Evolutionary conservation across 1,139 yeast genomes (phyloP), one percentile per base, ranked within the genome.

Genomic region (Pneumocystis wakefieldiae): DNA sequence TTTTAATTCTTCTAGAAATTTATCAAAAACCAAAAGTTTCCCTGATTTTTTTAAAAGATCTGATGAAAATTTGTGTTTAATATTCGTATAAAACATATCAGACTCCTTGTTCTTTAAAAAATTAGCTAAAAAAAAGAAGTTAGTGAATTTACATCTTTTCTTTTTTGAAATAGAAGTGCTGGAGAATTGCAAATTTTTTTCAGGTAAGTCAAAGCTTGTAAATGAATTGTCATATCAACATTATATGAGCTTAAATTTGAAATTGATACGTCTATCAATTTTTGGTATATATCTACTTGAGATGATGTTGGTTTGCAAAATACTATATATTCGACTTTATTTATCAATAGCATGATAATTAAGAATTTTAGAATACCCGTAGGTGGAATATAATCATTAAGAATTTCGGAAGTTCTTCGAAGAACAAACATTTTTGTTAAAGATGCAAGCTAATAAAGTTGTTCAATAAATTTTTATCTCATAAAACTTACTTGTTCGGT

Each of bases 171-270:
- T 1, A 87, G 70, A 59, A 90, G 75, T 0, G 84, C 76, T 0
- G 96, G 95, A 0, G 95, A 85, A 69, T 88, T 90, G 72, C 97
- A 89, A 1, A 89, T 79, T 71, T 92, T 91, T 67, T 88, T 83
- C 71, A 89, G 81, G 59, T 84, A 74, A 24, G 87, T 86, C 32
- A 92, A 91, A 62, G 89, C 76, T 0, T 86, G 81, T 59, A 92
- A 77, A 0, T 88, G 83, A 64, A 79, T 78, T 14, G 76, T 71
- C 15, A 74, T 66, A 10, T 78, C 78, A 60, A 75, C 70, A 67
- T 76, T 70, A 66, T 66, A 69, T 63, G 64, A 72, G 63, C 72
- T 73, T 35, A 61, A 72, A 67, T 71, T 71, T 66, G 82, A 78
- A 17, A 74, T 74, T 19, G 76, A 71, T 0, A 84, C 78, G 1